These are phyloP conservation scores for Phytophthora sp. DNA, from an alignment of 352 stramenopile genomes.

Conservation along the genomic window DNA sequence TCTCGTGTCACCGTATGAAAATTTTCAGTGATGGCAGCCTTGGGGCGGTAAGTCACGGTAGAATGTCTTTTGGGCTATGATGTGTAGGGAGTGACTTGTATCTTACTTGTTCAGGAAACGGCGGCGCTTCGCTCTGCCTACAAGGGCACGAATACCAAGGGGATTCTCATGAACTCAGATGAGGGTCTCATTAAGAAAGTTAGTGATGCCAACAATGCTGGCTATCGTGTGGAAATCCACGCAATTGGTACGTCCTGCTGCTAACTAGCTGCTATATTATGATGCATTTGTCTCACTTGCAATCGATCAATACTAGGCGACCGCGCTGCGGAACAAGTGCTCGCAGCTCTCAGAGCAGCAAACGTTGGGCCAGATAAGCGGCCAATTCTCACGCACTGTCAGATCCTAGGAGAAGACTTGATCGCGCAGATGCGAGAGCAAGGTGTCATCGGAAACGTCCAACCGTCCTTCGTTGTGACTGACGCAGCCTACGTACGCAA, in stretches of 20 bases:
- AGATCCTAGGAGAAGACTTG: constrained; percentile 82
- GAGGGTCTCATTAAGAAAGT: constrained; percentile 72
- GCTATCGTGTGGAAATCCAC: constrained; percentile 89
- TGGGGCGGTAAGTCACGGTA: constrained; percentile 71
- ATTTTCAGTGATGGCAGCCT: constrained; percentile 90
- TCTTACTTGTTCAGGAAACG: constrained; percentile 65
- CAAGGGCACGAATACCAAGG: constrained; percentile 64
- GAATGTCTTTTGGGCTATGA: neutral
- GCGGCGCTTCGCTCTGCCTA: constrained; percentile 79
- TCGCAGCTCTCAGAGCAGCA: constrained; percentile 66
- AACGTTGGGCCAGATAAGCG: constrained; percentile 53
- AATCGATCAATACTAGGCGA: constrained; percentile 53
- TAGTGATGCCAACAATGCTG: constrained; percentile 49
- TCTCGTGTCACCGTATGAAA: constrained; percentile 89
- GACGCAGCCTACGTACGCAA: constrained; percentile 85
- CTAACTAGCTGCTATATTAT: neutral
- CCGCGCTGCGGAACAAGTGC: constrained; percentile 73
- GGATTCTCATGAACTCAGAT: constrained; percentile 87
- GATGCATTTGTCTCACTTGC: constrained; percentile 9
- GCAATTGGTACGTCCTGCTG: constrained; percentile 71
- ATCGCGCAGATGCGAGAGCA: constrained; percentile 72
- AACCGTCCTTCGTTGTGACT: constrained; percentile 90
- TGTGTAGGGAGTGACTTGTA: too few species aligned
- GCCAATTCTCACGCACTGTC: constrained; percentile 91
- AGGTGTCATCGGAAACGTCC: constrained; percentile 88